Conservation (phyloP, 2,329 filamentous ascomycete species). For the Pleomassaria siparia region DNA sequence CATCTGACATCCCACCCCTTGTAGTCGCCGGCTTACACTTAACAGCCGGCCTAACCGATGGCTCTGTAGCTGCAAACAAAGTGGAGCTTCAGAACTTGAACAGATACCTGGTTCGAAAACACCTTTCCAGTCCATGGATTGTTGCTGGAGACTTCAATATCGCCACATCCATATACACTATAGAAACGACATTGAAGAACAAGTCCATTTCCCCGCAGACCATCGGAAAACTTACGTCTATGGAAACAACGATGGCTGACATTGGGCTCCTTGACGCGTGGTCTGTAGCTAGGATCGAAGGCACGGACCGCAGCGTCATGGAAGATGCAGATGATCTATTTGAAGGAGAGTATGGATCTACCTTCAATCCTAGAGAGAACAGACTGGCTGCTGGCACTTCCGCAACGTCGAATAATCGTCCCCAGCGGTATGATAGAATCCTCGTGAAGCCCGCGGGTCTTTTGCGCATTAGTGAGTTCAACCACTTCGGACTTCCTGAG, state of each 20-base stretch:
- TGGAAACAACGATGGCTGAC: conserved; percentile 53
- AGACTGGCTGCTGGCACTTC: conserved; percentile 56
- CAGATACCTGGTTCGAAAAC: conserved; percentile 47
- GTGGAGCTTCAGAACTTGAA: conserved; percentile 57
- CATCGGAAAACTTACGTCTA: conserved; percentile 44
- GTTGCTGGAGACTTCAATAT: conserved; percentile 68
- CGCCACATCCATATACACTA: conserved; percentile 59
- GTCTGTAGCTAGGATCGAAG: conserved; percentile 49
- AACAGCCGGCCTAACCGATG: conserved; percentile 62
- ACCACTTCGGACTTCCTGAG: conserved; percentile 57
- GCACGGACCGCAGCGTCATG: conserved; percentile 42
- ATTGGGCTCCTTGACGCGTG: conserved; percentile 57
- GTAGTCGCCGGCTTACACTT: conserved; percentile 63
- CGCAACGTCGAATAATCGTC: conserved; percentile 59
- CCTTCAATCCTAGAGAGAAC: conserved; percentile 64
- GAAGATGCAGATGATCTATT: conserved; percentile 41
- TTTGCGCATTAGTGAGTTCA: conserved; percentile 52
- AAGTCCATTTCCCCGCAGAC: conserved; percentile 58
- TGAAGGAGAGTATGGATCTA: conserved; percentile 65
- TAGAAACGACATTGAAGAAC: conserved; percentile 55
- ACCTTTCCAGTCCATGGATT: conserved; percentile 54
- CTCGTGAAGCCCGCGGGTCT: conserved; percentile 51
- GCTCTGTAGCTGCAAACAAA: conserved; percentile 59
- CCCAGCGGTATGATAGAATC: conserved; percentile 68
- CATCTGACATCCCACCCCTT: conserved; percentile 42